These are phyloP conservation scores for Neurospora sp. DNA, from an alignment of 495 filamentous ascomycete genomes.

Conservation along the genomic window DNA sequence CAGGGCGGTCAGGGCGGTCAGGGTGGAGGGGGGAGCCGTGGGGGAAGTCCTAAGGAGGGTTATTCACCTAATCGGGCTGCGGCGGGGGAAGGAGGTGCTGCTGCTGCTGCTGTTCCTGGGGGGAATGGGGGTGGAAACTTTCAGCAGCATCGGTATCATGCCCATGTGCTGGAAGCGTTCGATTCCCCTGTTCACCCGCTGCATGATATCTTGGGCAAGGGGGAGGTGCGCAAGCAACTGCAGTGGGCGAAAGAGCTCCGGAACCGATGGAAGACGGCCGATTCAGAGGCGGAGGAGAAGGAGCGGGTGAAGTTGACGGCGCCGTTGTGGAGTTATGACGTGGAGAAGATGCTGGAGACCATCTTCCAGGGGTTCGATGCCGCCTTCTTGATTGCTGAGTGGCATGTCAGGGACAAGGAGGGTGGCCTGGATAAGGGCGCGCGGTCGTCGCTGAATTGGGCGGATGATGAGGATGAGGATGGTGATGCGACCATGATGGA, in stretches of 20 bases:
- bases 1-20: background rate
- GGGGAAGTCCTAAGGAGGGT: background rate
- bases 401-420: slow-evolving; percentile 15
- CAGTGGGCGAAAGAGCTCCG: slow-evolving; percentile 51
- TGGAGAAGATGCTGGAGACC: slow-evolving; percentile 41
- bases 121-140: background rate
- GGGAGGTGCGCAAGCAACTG: slow-evolving; percentile 39
- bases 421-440: slow-evolving; percentile 9
- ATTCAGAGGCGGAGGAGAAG: slow-evolving; percentile 15
- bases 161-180: slow-evolving; percentile 50
- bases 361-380: slow-evolving; percentile 32
- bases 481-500: slow-evolving; percentile 22
- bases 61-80: background rate
- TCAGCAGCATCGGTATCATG: slow-evolving; percentile 46
- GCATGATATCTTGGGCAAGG: slow-evolving; percentile 36
- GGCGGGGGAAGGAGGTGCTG: background rate
- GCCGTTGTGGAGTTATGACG: slow-evolving; percentile 43
- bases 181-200: slow-evolving; percentile 41
- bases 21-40: background rate
- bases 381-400: slow-evolving; percentile 22
- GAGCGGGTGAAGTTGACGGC: slow-evolving; percentile 15
- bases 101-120: background rate
- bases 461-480: background rate
- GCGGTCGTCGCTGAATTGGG: background rate
- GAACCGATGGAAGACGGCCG: slow-evolving; percentile 57